Evolutionary conservation across 495 filamentous ascomycete genomes (phyloP), one percentile per base, ranked within the genome.

Genomic region (Penicillium antarcticum): DNA sequence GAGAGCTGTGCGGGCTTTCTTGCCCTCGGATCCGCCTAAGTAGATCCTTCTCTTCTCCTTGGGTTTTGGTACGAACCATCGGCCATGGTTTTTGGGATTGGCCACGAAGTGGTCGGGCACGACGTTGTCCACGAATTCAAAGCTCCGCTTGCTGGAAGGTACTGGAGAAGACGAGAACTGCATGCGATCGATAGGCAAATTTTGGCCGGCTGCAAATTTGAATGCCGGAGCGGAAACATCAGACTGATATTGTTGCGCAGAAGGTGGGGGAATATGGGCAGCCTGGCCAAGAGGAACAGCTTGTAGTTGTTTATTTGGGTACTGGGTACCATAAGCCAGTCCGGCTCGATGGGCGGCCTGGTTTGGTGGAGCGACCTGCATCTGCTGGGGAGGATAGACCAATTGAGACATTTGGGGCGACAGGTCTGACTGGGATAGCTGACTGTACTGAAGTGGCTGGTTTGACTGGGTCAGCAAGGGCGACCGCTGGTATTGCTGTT

Each of bases 1-100:
- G 26, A 8, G 16, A 18, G 42, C 29, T 12, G 13, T 12, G 17
- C 42, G 29, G 16, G 38, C 16, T 19, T 40, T 34, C 19, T 49
- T 57, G 17, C 48, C 51, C 44, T 51, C 47, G 16, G 59, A 48
- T 4, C 35, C 56, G 45, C 60, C 65, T 36, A 69, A 37, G 37
- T 63, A 65, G 5, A 23, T 13, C n/a, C 52, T 24, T 3, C 7
- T 7, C 8, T 29, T 29, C 9, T 9, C 7, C 5, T 29, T 29
- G 26, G 26, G 2, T 4, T 29, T 9, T 29, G 26, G 26, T 1
- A 29, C 8, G 26, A 29, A 29, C 51, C 55, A 69, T 18, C 62
- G 52, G 35, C 40, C 58, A 41, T 65, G 61, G 16, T 65, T 69
- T 9, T 62, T 50, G 3, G 64, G 64, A 23, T 69, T 67, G 35